Base-by-base conservation (phyloP, 2,329 filamentous ascomycete genomes). In the Fusarium camptoceras region DNA sequence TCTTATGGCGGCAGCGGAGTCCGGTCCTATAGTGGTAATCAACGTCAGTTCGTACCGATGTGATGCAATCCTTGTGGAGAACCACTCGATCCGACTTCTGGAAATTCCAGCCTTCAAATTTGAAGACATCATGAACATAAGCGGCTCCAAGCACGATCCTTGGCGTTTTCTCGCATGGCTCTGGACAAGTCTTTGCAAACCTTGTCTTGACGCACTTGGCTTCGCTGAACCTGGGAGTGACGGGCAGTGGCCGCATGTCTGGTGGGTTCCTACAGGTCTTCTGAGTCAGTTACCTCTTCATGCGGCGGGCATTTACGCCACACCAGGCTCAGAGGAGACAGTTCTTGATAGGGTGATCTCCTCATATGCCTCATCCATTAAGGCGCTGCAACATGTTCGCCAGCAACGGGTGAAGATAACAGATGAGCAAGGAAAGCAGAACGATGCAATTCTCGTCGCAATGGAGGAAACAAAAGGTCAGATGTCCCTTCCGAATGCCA, bases 131-230 rank as follows among this genome's bases (percentile, higher is more conserved):
- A 11, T 3, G 8, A 11, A 27, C 8, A n/a, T 20, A 5, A 1
- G 0, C n/a, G 0, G 0, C 9, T 14, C 0, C 0, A 22, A 42
- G 5, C n/a, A 15, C 5, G 0, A 8, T 2, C n/a, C 20, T 22
- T 20, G 20, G 39, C 5, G 0, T 0, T 10, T 16, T 6, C 24
- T 46, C 3, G 24, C 12, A 46, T 27, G 43, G 43, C 43, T 46
- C 4, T 46, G 43, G 43, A 10, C 8, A 2, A 11, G 4, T n/a
- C 1, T 18, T 3, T 46, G 39, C 4, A 0, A 2, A 8, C 39
- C 24, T 4, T 46, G 39, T n/a, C 22, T 46, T 7, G 24, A 46
- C 2, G 43, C 22, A 16, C 43, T 46, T 1, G 43, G 24, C 4
- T 27, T 25, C 3, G 5, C 0, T 3, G 5, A 18, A 0, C 43